Evolutionary conservation across 2,329 filamentous ascomycete genomes (phyloP).

Genomic region (Alternaria arbusti): DNA sequence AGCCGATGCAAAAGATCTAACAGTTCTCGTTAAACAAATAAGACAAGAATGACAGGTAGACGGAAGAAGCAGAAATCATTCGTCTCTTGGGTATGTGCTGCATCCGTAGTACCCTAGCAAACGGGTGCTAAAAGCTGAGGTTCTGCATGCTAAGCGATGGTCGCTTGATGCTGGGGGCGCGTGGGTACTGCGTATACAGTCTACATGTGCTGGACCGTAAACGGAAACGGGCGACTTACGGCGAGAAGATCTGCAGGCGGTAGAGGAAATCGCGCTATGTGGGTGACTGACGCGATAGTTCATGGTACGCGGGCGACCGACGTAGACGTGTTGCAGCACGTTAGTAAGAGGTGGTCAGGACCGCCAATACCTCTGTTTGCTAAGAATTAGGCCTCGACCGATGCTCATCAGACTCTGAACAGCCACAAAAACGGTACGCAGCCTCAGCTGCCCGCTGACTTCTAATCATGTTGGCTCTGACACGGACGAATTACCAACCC

Average conservation of each 20-base stretch:
- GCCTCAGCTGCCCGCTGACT: not conserved
- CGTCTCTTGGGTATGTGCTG: constrained; percentile 5
- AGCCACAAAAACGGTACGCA: not conserved
- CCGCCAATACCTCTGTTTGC: constrained; percentile 1
- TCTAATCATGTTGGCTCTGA: not conserved
- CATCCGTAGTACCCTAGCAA: constrained; percentile 10
- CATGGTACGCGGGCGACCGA: not conserved
- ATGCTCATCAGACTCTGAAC: constrained; percentile 6
- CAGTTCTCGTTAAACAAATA: constrained; percentile 17
- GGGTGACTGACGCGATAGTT: not conserved
- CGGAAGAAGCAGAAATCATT: constrained; percentile 1
- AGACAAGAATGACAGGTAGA: constrained; percentile 23
- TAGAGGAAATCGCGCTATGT: not conserved
- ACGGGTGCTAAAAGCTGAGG: constrained; percentile 21
- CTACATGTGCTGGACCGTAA: constrained; percentile 11
- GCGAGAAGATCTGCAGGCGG: constrained; percentile 8
- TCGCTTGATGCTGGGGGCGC: constrained; percentile 29
- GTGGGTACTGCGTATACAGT: constrained; percentile 23
- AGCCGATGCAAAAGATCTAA: constrained; percentile 24
- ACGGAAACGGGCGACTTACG: constrained; percentile 15
- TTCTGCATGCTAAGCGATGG: constrained; percentile 28
- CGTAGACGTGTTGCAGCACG: not conserved
- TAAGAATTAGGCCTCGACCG: constrained; percentile 16
- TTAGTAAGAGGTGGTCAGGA: constrained; percentile 9
- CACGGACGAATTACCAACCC: constrained; percentile 6